phyloP scores from a whole-genome alignment of 257 asterid genomes.

The Ajuga chamaepitys region DNA sequence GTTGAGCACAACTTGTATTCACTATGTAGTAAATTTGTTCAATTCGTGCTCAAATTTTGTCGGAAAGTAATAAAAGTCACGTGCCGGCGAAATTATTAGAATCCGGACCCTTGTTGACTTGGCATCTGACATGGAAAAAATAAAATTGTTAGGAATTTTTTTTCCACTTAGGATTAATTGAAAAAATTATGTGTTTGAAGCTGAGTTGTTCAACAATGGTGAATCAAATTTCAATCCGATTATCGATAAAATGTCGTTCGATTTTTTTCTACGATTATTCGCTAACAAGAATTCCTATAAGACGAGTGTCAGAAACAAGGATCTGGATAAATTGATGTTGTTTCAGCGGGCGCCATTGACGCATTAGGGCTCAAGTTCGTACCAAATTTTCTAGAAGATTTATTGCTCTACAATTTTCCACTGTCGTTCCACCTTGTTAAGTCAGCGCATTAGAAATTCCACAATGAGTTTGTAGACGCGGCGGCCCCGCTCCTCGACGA shows the following conservation, averaged over 20 bases:
- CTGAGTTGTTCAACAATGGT: constrained; percentile 7
- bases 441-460: constrained; percentile 13
- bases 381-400: constrained; percentile 24
- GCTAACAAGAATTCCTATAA: constrained; percentile 14
- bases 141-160: too few species aligned
- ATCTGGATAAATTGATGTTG: constrained; percentile 23
- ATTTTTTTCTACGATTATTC: constrained; percentile 23
- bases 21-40: too few species aligned
- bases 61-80: too few species aligned
- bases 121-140: too few species aligned
- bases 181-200: too few species aligned
- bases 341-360: constrained; percentile 25
- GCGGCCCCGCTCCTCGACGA: constrained; percentile 16
- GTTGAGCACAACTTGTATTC: too few species aligned
- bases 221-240: constrained; percentile 12
- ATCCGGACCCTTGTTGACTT: too few species aligned
- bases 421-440: constrained; percentile 15
- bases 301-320: neutral
- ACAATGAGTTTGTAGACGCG: constrained; percentile 5
- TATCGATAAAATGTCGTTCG: constrained; percentile 24
- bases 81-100: too few species aligned
- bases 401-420: constrained; percentile 26
- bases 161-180: too few species aligned
- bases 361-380: constrained; percentile 18
- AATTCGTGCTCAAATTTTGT: too few species aligned